These are phyloP conservation scores for Emmonsia crescens DNA, from an alignment of 2,329 filamentous ascomycete species.

Conservation along the genomic window DNA sequence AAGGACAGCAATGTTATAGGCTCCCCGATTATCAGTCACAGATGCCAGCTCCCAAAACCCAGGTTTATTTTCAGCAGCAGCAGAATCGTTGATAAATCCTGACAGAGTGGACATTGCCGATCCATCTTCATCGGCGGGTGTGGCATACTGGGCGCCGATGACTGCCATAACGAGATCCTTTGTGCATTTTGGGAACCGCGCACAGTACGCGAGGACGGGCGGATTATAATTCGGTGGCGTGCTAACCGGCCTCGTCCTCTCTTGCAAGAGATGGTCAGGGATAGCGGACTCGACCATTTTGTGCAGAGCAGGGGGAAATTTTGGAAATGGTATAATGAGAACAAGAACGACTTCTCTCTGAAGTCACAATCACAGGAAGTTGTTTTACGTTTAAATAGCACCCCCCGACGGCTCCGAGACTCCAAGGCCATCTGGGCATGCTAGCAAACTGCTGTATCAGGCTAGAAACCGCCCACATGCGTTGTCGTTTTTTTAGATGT, in stretches of 20 bases:
- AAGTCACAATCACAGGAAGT: not conserved
- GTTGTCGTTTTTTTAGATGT: too few species aligned
- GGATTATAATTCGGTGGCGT: slow-evolving; percentile 8
- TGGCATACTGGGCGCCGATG: slow-evolving; percentile 22
- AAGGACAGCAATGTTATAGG: slow-evolving; percentile 27
- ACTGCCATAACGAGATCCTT: slow-evolving; percentile 26
- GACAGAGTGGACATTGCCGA: slow-evolving; percentile 11
- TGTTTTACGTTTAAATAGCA: not conserved
- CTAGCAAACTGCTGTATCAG: too few species aligned
- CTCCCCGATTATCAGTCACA: slow-evolving; percentile 22
- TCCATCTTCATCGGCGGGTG: slow-evolving; percentile 7
- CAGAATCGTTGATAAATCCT: slow-evolving; percentile 8
- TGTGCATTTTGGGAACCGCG: slow-evolving; percentile 23
- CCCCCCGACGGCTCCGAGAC: not conserved
- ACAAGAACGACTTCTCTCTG: not conserved
- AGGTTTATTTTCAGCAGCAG: slow-evolving; percentile 2
- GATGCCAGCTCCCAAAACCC: slow-evolving; percentile 25
- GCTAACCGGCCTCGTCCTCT: slow-evolving; percentile 6
- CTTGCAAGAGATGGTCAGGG: slow-evolving; percentile 7
- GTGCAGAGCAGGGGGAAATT: not conserved
- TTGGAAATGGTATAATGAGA: not conserved
- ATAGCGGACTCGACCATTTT: slow-evolving; percentile 10
- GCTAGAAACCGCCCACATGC: too few species aligned
- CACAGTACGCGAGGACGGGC: slow-evolving; percentile 9
- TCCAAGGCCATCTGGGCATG: not conserved